Percentiles rank a stretch among this genome's conserved stretches.
phyloP scores from a whole-genome alignment of 2,329 filamentous ascomycete genomes.

The Acrodontium crateriforme region DNA sequence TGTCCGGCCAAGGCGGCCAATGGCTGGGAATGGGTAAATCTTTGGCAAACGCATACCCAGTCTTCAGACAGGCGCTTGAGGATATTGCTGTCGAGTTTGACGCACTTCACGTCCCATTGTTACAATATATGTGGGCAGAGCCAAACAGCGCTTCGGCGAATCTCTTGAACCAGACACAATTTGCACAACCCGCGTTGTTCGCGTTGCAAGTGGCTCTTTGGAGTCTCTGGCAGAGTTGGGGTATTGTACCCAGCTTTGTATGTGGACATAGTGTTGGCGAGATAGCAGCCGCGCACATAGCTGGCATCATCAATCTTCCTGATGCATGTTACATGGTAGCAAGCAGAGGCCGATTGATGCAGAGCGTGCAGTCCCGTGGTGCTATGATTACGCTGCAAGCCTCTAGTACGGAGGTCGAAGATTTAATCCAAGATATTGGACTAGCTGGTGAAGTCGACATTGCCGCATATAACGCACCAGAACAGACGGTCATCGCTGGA shows the following conservation, averaged over 20 bases:
- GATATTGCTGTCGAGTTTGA: not conserved
- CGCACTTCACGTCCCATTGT: not conserved
- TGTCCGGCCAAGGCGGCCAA: slow-evolving; percentile 26
- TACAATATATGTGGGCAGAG: not conserved
- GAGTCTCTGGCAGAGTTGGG: slow-evolving; percentile 15
- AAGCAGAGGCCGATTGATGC: slow-evolving; percentile 14
- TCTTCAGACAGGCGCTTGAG: not conserved
- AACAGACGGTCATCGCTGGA: slow-evolving; percentile 9
- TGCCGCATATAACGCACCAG: slow-evolving; percentile 10
- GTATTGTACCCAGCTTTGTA: slow-evolving; percentile 16
- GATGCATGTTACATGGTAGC: slow-evolving; percentile 23
- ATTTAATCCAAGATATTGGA: slow-evolving; percentile 1
- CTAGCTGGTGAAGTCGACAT: slow-evolving; percentile 4
- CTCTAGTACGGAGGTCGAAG: slow-evolving; percentile 2
- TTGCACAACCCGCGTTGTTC: not conserved
- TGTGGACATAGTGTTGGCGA: slow-evolving; percentile 22
- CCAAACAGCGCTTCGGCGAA: not conserved
- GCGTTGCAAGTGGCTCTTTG: slow-evolving; percentile 21
- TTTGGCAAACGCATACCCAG: slow-evolving; percentile 15
- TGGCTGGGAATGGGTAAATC: slow-evolving; percentile 15
- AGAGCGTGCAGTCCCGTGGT: slow-evolving; percentile 8
- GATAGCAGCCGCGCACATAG: slow-evolving; percentile 21
- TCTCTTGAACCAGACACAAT: not conserved
- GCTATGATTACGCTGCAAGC: slow-evolving; percentile 12
- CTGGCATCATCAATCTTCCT: slow-evolving; percentile 17